Evolutionary conservation across 495 filamentous ascomycete species (phyloP), one percentile per base, ranked within the genome.

Genomic region (Tuber magnatum): DNA sequence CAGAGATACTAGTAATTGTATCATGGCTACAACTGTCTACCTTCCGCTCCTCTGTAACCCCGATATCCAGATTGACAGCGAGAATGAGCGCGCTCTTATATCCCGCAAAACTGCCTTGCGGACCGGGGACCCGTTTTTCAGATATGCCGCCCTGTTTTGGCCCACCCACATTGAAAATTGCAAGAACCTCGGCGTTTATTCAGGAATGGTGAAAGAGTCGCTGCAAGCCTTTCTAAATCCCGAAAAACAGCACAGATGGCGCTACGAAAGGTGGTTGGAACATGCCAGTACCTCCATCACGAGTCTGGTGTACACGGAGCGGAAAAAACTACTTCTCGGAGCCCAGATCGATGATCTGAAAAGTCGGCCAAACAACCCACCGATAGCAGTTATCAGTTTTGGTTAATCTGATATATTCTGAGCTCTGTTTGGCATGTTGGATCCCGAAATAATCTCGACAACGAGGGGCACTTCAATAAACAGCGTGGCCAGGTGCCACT

Each of bases 11-110:
- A 39, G 46, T 1, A 35, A 69, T 14, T 69, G 76, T n/a, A 46
- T 43, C 18, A 78, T 76, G 74, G 77, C 77, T 7, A 44, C 71
- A 28, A 56, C 70, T 9, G 73, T 43, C 32, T 78, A 74, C 20
- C 74, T 78, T 22, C 43, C 56, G 18, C 56, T 65, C 56, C 56
- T 65, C 56, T 65, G 12, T 18, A 32, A 1, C n/a, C 51, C 51
- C n/a, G 28, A 61, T 61, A 61, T 61, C 28, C 51, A 32, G 51
- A 12, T 32, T 16, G 28, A 14, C n/a, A 18, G 14, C 14, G 56
- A 20, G 56, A 18, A 2, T 16, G 56, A 35, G 28, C 14, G 14
- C 56, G 28, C 0, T 20, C 56, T 28, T 35, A 32, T 3, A 16
- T 4, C 14, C n/a, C 28, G 14, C 28, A 2, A 32, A 65, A 32